Percentiles rank a stretch among this genome's conserved stretches.
These are phyloP conservation scores for Chlorella variabilis DNA, from an alignment of 163 green algal genomes.

Conservation along the genomic window DNA sequence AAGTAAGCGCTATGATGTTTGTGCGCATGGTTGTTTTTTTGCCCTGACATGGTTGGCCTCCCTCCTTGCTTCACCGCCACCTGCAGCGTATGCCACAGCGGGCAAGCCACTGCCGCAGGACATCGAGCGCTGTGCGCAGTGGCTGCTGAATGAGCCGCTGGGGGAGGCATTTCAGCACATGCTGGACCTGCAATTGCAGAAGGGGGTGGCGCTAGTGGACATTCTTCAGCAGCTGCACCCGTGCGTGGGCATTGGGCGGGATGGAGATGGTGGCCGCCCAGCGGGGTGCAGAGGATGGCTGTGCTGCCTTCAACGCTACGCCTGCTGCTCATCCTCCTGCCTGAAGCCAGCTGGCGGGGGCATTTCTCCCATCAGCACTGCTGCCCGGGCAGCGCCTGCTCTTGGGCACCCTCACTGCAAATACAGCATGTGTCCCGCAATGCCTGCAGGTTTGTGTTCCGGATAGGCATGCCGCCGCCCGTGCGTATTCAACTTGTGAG, in stretches of 20 bases:
- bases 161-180: constrained; percentile 38
- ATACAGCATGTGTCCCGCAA: too few relatives aligned
- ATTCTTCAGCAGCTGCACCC: constrained; percentile 92
- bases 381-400: not conserved
- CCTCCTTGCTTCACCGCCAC: too few relatives aligned
- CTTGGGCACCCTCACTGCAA: too few relatives aligned
- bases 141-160: constrained; percentile 92
- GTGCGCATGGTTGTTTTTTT: too few relatives aligned
- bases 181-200: constrained; percentile 62
- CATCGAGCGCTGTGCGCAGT: constrained; percentile 78
- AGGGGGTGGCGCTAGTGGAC: constrained; percentile 93
- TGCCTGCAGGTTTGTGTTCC: constrained; percentile 74
- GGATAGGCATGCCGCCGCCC: constrained; percentile 76
- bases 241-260: constrained; percentile 46
- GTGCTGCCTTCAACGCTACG: too few relatives aligned
- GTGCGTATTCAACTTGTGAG: constrained; percentile 78
- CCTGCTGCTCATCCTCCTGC: not conserved
- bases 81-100: constrained; percentile 87
- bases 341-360: not conserved
- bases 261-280: not conserved
- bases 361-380: not conserved
- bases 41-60: too few relatives aligned
- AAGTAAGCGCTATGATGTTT: too few relatives aligned
- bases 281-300: too few relatives aligned
- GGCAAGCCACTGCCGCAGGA: constrained; percentile 90